Percentiles rank a stretch among this genome's conserved stretches.
These are phyloP conservation scores for Metschnikowia arizonensis DNA, from an alignment of 805 yeast species.

Conservation along the genomic window DNA sequence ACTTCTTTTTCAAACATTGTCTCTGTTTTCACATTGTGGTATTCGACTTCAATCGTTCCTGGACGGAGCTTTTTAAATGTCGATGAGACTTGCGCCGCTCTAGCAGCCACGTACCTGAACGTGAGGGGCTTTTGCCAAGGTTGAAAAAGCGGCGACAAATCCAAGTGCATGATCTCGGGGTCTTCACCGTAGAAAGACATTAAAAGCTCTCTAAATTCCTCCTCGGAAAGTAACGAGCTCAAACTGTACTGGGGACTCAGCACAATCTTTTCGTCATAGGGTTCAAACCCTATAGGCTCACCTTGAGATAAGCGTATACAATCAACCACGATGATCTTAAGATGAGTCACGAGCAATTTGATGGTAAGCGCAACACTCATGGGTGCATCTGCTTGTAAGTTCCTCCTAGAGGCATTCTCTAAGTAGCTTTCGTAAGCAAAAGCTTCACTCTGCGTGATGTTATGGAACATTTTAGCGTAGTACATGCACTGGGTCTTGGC, in stretches of 20 bases:
- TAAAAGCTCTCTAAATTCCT: conserved; percentile 10
- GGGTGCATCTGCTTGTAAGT: conserved; percentile 46
- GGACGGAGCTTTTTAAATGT: conserved; percentile 35
- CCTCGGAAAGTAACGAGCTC: conserved; percentile 10
- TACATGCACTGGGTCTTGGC: conserved; percentile 59
- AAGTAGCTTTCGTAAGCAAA: conserved; percentile 41
- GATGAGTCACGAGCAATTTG: conserved; percentile 35
- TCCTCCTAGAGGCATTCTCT: conserved; percentile 46
- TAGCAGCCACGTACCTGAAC: conserved; percentile 49
- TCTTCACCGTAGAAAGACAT: conserved; percentile 13
- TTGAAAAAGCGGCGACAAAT: conserved; percentile 27
- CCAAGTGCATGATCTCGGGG: conserved; percentile 19
- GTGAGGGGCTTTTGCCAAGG: conserved; percentile 57
- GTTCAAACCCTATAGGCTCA: conserved; percentile 34
- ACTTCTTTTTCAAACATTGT: conserved; percentile 34
- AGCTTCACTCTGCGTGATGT: conserved; percentile 16
- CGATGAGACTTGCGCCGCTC: conserved; percentile 46
- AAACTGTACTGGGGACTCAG: conserved; percentile 6
- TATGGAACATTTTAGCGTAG: conserved; percentile 44
- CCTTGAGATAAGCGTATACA: conserved; percentile 46
- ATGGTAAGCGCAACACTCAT: conserved; percentile 40
- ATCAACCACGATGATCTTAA: conserved; percentile 37
- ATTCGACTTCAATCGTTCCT: conserved; percentile 48
- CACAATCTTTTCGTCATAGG: conserved; percentile 29
- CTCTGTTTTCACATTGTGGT: conserved; percentile 36